Conservation (phyloP, 2,329 filamentous ascomycete species). For the Xylaria sp. region DNA sequence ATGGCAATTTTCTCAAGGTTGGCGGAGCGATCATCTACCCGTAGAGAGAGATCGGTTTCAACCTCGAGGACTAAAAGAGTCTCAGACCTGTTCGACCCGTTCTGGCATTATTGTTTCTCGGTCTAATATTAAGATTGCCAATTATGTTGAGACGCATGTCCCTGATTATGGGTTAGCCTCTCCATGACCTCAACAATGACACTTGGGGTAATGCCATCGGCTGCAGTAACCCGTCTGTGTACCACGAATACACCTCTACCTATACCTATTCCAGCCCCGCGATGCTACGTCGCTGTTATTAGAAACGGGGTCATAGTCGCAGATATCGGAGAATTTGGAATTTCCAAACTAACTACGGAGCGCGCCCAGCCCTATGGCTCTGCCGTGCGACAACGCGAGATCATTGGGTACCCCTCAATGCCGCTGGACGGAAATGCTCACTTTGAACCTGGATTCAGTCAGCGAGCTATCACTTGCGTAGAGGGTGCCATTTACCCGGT, state of each 20-base stretch:
- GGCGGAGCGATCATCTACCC: neutral
- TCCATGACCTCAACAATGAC: neutral
- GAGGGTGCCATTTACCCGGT: neutral
- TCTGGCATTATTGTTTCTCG: neutral
- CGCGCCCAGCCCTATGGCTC: slow-evolving; percentile 24
- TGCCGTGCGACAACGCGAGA: slow-evolving; percentile 20
- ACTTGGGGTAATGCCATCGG: neutral
- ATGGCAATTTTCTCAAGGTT: neutral
- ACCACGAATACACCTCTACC: neutral
- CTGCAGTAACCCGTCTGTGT: neutral
- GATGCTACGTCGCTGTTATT: neutral
- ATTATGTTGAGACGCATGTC: neutral
- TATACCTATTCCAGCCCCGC: neutral
- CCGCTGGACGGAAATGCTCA: neutral
- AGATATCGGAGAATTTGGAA: slow-evolving; percentile 22
- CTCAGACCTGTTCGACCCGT: neutral
- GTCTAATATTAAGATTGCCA: neutral
- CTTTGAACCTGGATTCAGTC: neutral
- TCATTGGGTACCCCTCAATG: slow-evolving; percentile 1
- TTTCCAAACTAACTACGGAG: neutral
- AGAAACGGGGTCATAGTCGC: neutral
- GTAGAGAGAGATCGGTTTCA: neutral
- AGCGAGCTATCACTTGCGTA: slow-evolving; percentile 12
- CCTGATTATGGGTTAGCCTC: slow-evolving; percentile 7
- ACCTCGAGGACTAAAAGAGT: neutral